Conservation (phyloP, 768 basidiomycete genomes). For the Albatrellus ellisii region DNA sequence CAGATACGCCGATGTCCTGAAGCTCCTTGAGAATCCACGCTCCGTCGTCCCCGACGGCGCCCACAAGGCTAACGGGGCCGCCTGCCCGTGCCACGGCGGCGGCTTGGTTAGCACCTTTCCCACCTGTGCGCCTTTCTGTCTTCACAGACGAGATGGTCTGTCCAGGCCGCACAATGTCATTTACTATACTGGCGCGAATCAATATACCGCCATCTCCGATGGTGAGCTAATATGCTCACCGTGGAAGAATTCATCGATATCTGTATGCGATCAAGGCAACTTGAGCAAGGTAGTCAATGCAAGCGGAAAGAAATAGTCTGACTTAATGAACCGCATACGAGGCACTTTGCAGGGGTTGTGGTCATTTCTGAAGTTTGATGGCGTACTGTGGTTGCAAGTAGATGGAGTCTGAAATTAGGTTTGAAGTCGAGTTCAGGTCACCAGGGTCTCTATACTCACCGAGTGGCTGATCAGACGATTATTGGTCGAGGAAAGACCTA, state of each 20-base stretch:
- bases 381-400: too few species aligned
- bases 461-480: too few species aligned
- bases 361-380: neutral
- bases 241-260: slow-evolving; percentile 46
- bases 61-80: slow-evolving; percentile 33
- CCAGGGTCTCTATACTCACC: too few species aligned
- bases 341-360: neutral
- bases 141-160: slow-evolving; percentile 43
- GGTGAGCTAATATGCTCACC: slow-evolving; percentile 20
- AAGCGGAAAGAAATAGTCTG: neutral
- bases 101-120: slow-evolving; percentile 56
- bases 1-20: slow-evolving; percentile 26
- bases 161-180: slow-evolving; percentile 39
- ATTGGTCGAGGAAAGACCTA: too few species aligned
- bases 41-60: slow-evolving; percentile 42
- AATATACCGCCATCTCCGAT: neutral
- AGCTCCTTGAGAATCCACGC: slow-evolving; percentile 32
- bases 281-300: neutral
- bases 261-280: slow-evolving; percentile 18
- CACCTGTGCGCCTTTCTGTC: slow-evolving; percentile 38
- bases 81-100: slow-evolving; percentile 42
- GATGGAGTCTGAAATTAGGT: too few species aligned
- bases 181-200: slow-evolving; percentile 22
- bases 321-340: slow-evolving; percentile 7
- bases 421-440: too few species aligned